These are phyloP conservation scores for Marasmius oreades DNA, from an alignment of 1,284 basidiomycete species.

Conservation along the genomic window DNA sequence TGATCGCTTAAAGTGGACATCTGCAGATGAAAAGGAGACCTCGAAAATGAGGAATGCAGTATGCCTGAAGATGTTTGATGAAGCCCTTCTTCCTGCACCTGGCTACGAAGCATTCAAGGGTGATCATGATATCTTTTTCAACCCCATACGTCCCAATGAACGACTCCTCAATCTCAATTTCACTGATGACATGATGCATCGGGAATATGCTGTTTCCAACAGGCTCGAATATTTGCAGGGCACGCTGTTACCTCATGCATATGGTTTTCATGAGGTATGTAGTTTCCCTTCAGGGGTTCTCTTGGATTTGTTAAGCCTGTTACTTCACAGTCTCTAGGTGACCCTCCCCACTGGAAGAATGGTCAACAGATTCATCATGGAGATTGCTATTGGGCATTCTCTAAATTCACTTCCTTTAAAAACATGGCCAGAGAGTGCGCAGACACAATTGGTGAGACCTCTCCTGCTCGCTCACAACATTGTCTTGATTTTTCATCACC, in stretches of 20 bases:
- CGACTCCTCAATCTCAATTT: constrained; percentile 3
- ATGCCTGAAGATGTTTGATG: too few relatives aligned
- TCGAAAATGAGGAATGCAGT: too few relatives aligned
- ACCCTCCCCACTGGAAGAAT: constrained; percentile 1
- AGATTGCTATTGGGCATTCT: background rate
- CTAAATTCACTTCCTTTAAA: background rate
- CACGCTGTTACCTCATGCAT: constrained; percentile 9
- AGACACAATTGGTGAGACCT: background rate
- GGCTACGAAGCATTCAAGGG: too few relatives aligned
- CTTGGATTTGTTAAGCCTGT: background rate
- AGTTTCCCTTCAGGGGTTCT: background rate
- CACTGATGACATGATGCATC: constrained; percentile 8
- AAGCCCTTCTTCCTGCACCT: too few relatives aligned
- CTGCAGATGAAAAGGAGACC: too few relatives aligned
- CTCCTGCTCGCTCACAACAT: background rate
- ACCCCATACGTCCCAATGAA: background rate
- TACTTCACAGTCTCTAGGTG: constrained; percentile 1
- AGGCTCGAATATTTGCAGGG: constrained; percentile 12
- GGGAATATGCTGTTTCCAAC: constrained; percentile 8
- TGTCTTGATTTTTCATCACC: background rate
- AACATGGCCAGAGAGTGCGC: background rate
- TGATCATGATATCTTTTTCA: too few relatives aligned
- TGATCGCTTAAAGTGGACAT: too few relatives aligned
- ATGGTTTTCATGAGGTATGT: constrained; percentile 13
- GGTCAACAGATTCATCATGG: constrained; percentile 8